Percentiles rank a stretch among this genome's conserved stretches.
Conservation (phyloP, 164 flowering plant species). For the Paratinospora sagittata region DNA sequence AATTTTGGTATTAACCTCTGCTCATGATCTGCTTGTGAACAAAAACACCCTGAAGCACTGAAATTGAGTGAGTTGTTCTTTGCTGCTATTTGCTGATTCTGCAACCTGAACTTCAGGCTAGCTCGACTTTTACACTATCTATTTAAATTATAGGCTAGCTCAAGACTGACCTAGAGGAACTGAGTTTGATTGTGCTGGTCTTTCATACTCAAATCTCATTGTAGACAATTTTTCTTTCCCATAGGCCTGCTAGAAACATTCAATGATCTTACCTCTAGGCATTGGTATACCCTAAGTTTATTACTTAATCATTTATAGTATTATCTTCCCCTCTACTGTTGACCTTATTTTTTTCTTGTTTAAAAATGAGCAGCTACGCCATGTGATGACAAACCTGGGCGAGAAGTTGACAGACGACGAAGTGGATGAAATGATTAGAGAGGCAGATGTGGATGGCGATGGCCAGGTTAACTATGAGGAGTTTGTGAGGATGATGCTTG, state of each 20-base stretch:
- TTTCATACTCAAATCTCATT: too few relatives aligned
- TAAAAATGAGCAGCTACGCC: conserved; percentile 34
- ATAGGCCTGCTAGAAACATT: neutral
- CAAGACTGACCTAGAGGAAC: too few relatives aligned
- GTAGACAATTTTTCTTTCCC: too few relatives aligned
- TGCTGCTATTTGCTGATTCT: neutral
- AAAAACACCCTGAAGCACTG: neutral
- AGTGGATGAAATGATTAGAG: conserved; percentile 61
- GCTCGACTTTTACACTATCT: neutral
- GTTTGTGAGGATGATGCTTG: conserved; percentile 55
- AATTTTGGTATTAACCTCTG: neutral
- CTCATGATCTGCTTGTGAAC: neutral
- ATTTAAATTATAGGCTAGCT: too few relatives aligned
- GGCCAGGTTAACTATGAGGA: conserved; percentile 54
- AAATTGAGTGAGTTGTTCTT: neutral
- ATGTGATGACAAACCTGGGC: conserved; percentile 59
- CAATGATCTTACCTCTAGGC: neutral
- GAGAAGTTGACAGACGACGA: conserved; percentile 62
- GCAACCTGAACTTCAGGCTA: neutral
- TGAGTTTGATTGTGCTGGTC: neutral
- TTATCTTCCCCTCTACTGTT: neutral
- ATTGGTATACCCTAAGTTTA: too few relatives aligned
- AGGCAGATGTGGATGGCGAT: conserved; percentile 58
- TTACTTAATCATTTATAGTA: too few relatives aligned
- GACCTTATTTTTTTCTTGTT: neutral